phyloP scores from a whole-genome alignment of 2,329 filamentous ascomycete species.

The Fusarium sp. region DNA sequence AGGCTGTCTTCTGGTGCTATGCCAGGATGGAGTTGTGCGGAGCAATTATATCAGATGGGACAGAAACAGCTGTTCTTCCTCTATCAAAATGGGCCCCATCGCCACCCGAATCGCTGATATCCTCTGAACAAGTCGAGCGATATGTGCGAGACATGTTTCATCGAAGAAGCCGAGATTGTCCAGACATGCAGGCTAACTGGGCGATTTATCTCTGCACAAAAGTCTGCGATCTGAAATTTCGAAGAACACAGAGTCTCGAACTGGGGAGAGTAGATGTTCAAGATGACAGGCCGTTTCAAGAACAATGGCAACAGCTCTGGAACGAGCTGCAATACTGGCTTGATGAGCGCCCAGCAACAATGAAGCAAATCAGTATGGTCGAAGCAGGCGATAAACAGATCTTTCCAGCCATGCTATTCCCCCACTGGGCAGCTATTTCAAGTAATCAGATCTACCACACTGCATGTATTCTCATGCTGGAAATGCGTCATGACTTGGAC shows the following conservation, averaged over 20 bases:
- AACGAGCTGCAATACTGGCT: conserved; percentile 57
- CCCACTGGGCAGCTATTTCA: conserved; percentile 60
- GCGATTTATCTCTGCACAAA: conserved; percentile 62
- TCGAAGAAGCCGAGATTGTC: conserved; percentile 43
- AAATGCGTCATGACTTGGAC: conserved; percentile 48
- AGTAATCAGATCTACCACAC: conserved; percentile 64
- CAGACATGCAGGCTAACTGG: conserved; percentile 64
- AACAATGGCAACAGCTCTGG: conserved; percentile 57
- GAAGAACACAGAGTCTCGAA: conserved; percentile 49
- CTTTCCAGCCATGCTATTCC: conserved; percentile 59
- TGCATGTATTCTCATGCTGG: conserved; percentile 58
- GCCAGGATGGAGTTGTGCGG: conserved; percentile 66
- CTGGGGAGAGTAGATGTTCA: conserved; percentile 49
- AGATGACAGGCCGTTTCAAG: conserved; percentile 49
- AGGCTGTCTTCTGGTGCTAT: conserved; percentile 68
- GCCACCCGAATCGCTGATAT: conserved; percentile 3
- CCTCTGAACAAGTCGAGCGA: conserved; percentile 12
- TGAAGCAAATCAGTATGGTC: conserved; percentile 43
- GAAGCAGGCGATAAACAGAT: conserved; percentile 41
- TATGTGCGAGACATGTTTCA: conserved; percentile 38
- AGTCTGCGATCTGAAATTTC: conserved; percentile 56
- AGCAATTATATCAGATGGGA: conserved; percentile 60
- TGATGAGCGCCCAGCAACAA: conserved; percentile 50
- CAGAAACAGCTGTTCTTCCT: conserved; percentile 58
- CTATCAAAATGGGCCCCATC: conserved; percentile 57